These are phyloP conservation scores for Carex sylvatica DNA, from an alignment of 202 grass and related monocot genomes.

Conservation along the genomic window DNA sequence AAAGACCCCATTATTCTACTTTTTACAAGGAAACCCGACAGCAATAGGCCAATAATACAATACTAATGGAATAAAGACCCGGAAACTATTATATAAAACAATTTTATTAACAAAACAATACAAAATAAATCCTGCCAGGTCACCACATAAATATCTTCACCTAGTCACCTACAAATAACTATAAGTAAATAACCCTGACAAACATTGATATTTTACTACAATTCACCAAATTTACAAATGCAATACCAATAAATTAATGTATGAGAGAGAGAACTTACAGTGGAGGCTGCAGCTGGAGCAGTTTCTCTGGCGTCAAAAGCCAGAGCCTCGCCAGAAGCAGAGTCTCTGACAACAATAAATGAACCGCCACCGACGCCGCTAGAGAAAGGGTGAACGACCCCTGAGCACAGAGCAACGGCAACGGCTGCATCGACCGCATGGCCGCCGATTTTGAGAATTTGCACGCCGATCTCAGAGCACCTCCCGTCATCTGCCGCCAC, in stretches of 20 bases:
- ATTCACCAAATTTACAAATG: neutral
- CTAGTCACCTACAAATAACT: neutral
- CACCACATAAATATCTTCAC: neutral
- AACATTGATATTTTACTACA: neutral
- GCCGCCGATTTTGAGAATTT: conserved; percentile 56
- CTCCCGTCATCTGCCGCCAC: conserved; percentile 72
- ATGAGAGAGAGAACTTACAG: conserved; percentile 27
- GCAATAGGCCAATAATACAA: neutral
- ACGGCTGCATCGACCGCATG: conserved; percentile 81
- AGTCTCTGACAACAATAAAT: conserved; percentile 67
- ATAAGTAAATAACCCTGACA: too few relatives aligned
- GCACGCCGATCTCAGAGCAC: conserved; percentile 68
- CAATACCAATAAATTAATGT: neutral
- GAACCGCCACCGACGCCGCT: conserved; percentile 77
- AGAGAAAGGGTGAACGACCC: conserved; percentile 83
- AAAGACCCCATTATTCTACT: neutral
- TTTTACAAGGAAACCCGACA: neutral
- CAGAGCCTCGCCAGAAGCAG: conserved; percentile 42
- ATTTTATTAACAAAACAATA: neutral
- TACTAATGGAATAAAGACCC: neutral
- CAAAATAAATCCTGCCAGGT: neutral
- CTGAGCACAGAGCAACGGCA: conserved; percentile 68
- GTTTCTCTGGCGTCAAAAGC: conserved; percentile 85
- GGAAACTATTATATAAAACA: neutral
- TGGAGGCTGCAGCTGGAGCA: conserved; percentile 61